Evolutionary conservation across 345 rosid genomes (phyloP).

Genomic region (Microcos paniculata): DNA sequence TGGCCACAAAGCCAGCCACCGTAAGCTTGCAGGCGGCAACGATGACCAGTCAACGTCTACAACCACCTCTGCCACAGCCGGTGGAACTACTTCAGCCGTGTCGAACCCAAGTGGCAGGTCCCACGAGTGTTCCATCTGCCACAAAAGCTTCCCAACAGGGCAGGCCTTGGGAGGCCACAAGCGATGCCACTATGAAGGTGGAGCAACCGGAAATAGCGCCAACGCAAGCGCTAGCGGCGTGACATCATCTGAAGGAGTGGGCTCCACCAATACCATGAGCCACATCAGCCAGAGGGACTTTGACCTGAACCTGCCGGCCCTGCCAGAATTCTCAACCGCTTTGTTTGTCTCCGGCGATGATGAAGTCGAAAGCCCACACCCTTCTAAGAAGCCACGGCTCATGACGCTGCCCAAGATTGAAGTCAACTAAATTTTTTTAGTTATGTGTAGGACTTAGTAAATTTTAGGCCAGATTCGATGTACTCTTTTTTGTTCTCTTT

Average conservation of each 20-base stretch:
- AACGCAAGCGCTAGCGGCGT: slow-evolving; percentile 35
- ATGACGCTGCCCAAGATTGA: slow-evolving; percentile 21
- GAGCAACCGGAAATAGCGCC: slow-evolving; percentile 15
- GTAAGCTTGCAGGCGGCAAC: slow-evolving; percentile 41
- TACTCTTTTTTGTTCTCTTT: not conserved
- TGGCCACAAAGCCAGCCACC: slow-evolving; percentile 93
- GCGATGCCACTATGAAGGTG: slow-evolving; percentile 73
- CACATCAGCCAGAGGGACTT: slow-evolving; percentile 47
- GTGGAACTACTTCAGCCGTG: slow-evolving; percentile 14
- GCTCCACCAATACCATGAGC: slow-evolving; percentile 52
- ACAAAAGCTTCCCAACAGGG: slow-evolving; percentile 61
- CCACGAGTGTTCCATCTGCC: slow-evolving; percentile 74
- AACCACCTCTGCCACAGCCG: slow-evolving; percentile 14
- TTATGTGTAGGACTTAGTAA: not conserved
- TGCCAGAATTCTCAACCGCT: slow-evolving; percentile 35
- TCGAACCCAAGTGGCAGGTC: slow-evolving; percentile 31
- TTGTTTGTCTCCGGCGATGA: slow-evolving; percentile 31
- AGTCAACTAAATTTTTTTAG: slow-evolving; percentile 9
- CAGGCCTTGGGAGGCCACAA: slow-evolving; percentile 84
- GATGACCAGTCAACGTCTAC: slow-evolving; percentile 38
- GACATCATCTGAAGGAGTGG: slow-evolving; percentile 48
- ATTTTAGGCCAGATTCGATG: slow-evolving; percentile 1
- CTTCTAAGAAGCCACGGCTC: slow-evolving; percentile 41
- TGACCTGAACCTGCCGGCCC: slow-evolving; percentile 56
- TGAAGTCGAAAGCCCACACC: slow-evolving; percentile 48